These are phyloP conservation scores for Fraxinus cuspidata DNA, from an alignment of 257 asterid genomes.

Conservation along the genomic window DNA sequence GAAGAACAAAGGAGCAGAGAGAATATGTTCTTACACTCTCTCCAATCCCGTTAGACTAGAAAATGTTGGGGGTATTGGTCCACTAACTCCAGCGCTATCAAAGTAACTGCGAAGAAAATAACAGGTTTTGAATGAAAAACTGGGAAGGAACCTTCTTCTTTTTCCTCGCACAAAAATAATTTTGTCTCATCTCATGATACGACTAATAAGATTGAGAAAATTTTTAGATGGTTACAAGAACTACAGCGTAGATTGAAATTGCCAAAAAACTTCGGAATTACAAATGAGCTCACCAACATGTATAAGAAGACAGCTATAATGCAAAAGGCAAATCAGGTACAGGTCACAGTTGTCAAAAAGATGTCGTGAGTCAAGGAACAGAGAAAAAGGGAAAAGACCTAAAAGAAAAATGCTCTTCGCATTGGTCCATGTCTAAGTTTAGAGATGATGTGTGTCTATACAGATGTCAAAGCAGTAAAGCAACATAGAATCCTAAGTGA, in stretches of 20 bases:
- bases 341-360: neutral
- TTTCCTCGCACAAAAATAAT: neutral
- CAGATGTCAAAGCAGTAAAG: neutral
- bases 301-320: neutral
- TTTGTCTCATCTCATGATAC: neutral
- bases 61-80: constrained; percentile 51
- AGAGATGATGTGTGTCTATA: neutral
- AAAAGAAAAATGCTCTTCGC: neutral
- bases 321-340: neutral
- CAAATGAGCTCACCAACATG: neutral
- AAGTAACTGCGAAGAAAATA: constrained; percentile 39
- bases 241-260: neutral
- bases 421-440: neutral
- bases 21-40: constrained; percentile 37
- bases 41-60: constrained; percentile 40
- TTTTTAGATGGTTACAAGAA: neutral
- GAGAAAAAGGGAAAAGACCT: neutral
- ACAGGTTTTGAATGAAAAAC: neutral
- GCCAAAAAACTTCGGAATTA: neutral
- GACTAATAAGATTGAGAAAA: neutral
- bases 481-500: neutral
- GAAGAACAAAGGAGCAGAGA: neutral
- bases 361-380: neutral
- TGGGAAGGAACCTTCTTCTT: constrained; percentile 1
- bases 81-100: constrained; percentile 56